These are phyloP conservation scores for Triticum aestivum DNA, from an alignment of 176 grass and related monocot species.

Conservation along the genomic window IWGSC_CS_RefSeq_v2.1 NC_057804.1:64401667-64402166, in stretches of 20 bases:
- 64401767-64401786: slow-evolving; percentile 30
- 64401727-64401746: not conserved
- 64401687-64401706: slow-evolving; percentile 16
- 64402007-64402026: slow-evolving; percentile 88
- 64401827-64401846: slow-evolving; percentile 79
- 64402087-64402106: slow-evolving; percentile 25
- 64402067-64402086: slow-evolving; percentile 23
- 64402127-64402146: slow-evolving; percentile 31
- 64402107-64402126: not conserved
- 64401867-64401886: slow-evolving; percentile 99
- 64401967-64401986: slow-evolving; percentile 71
- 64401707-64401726: slow-evolving; percentile 22
- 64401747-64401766: slow-evolving; percentile 10
- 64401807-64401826: slow-evolving; percentile 83
- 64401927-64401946: slow-evolving; percentile 53
- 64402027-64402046: slow-evolving; percentile 84
- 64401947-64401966: slow-evolving; percentile 38
- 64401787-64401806: slow-evolving; percentile 78
- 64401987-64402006: slow-evolving; percentile 69
- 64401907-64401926: slow-evolving; percentile 91
- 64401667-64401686: slow-evolving; percentile 8
- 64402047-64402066: slow-evolving; percentile 93
- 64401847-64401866: slow-evolving; percentile 96
- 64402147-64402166: slow-evolving; percentile 71
- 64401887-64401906: slow-evolving; percentile 79